Base-by-base conservation (phyloP, 129 eudicot species). In the Silybum marianum region DNA sequence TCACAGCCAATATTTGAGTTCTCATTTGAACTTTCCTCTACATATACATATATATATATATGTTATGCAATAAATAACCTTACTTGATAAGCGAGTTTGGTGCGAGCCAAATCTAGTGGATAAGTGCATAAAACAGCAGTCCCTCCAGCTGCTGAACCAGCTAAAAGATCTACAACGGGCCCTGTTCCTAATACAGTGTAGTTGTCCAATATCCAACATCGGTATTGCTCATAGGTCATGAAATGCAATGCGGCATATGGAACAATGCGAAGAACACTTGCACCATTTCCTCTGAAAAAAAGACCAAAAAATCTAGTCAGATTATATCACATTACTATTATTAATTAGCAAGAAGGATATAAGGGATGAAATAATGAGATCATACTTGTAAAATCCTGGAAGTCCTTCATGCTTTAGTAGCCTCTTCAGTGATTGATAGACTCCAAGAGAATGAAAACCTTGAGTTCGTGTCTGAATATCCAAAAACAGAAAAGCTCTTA, bases 141-240 rank as follows among this genome's bases (percentile, higher is more conserved):
- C 26, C 99, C 99, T 34, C 99, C 99, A 74, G 99, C 92, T 69
- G 95, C 97, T 21, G 99, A 95, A 73, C 99, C 99, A 36, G 99
- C 99, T 81, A 95, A 82, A 69, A 95, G 98, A 86, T 95, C 99
- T 25, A 95, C 93, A 79, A 95, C 83, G 2, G 99, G 97, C 51
- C 99, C 98, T 4, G 98, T 91, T 48, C 99, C 99, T 69, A 95
- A 48, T 6, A 82, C 90, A 22, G 92, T 74, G 87, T 84, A 92
- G 78, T 92, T 95, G 77, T 89, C 89, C 81, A 89, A 80, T 32
- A 95, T 85, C 91, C 90, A 92, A 38, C 85, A 62, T 69, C 99
- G 87, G 79, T 95, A 95, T 83, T 84, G 94, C 93, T 95, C 99
- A 39, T 95, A 95, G n/a, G 99, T 80, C 99, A 95, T 95, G 90